Evolutionary conservation across 139 green algal genomes (phyloP).

Genomic region (Haematococcus sp.): DNA sequence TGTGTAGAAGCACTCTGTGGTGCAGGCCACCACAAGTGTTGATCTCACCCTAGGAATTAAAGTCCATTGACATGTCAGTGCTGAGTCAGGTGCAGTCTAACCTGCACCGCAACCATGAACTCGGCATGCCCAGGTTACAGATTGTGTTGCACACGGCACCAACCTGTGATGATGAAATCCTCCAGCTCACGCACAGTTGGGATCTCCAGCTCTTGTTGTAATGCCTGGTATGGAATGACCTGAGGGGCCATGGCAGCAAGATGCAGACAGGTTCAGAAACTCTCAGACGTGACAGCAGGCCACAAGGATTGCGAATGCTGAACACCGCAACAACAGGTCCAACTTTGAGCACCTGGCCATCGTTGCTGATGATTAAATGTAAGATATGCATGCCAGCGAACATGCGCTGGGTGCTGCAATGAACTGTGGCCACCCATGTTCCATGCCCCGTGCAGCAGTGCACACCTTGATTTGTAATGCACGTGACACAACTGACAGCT

Average conservation of each 20-base stretch:
- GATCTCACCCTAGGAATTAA: too few species aligned
- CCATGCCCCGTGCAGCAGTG: background rate
- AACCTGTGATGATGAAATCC: constrained; percentile 81
- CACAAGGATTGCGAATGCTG: too few species aligned
- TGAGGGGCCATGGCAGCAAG: constrained; percentile 10
- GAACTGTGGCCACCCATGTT: background rate
- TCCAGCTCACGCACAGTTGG: constrained; percentile 78
- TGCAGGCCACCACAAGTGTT: too few species aligned
- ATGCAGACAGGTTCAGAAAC: too few species aligned
- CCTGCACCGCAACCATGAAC: too few species aligned
- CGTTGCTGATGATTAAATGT: too few species aligned
- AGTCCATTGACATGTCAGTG: too few species aligned
- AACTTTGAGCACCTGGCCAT: too few species aligned
- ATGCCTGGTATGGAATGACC: constrained; percentile 61
- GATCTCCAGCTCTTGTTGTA: constrained; percentile 69
- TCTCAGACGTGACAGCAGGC: too few species aligned
- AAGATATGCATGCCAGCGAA: background rate
- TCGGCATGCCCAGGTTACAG: too few species aligned
- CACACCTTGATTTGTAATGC: constrained; percentile 25
- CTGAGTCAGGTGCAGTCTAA: too few species aligned
- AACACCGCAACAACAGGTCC: background rate
- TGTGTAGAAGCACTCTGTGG: constrained; percentile 81
- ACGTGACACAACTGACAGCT: constrained; percentile 76
- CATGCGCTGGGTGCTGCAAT: background rate
- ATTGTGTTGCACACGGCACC: too few species aligned